Evolutionary conservation across 1,284 basidiomycete species (phyloP).

Genomic region (Sphaerobolus stellatus): DNA sequence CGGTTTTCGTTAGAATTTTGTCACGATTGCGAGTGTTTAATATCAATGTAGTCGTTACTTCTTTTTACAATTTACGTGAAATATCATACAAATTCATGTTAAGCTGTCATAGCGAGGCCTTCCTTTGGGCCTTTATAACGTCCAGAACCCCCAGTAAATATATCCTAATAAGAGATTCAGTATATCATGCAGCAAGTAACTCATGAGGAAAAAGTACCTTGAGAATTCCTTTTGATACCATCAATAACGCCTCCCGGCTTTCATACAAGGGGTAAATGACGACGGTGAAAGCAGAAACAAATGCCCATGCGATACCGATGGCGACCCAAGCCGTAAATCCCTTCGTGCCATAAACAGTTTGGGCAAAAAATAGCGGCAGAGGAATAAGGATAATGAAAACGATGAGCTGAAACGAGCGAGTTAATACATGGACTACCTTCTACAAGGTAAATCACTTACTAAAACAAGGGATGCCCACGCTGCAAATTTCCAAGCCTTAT

Average conservation of each 20-base stretch:
- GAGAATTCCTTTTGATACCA: constrained; percentile 61
- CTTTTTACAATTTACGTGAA: too few relatives aligned
- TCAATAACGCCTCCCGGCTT: constrained; percentile 62
- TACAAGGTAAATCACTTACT: constrained; percentile 40
- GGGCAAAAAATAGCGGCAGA: constrained; percentile 79
- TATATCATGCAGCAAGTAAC: background rate
- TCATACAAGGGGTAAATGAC: constrained; percentile 87
- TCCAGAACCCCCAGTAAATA: constrained; percentile 6
- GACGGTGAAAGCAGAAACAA: constrained; percentile 70
- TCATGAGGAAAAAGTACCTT: constrained; percentile 43
- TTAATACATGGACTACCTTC: background rate
- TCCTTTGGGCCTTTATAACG: background rate
- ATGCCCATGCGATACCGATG: constrained; percentile 82
- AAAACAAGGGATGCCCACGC: constrained; percentile 66
- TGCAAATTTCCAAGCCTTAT: constrained; percentile 77
- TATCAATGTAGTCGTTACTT: too few relatives aligned
- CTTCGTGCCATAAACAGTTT: constrained; percentile 63
- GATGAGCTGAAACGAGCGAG: constrained; percentile 53
- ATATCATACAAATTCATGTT: too few relatives aligned
- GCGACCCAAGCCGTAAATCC: constrained; percentile 78
- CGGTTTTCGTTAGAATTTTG: too few relatives aligned
- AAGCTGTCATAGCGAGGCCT: too few relatives aligned
- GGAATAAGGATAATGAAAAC: constrained; percentile 73
- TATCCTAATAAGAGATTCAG: background rate
- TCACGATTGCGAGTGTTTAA: too few relatives aligned